Base-by-base conservation (phyloP, 352 stramenopile genomes). In the Phytophthora hibernalis region DNA sequence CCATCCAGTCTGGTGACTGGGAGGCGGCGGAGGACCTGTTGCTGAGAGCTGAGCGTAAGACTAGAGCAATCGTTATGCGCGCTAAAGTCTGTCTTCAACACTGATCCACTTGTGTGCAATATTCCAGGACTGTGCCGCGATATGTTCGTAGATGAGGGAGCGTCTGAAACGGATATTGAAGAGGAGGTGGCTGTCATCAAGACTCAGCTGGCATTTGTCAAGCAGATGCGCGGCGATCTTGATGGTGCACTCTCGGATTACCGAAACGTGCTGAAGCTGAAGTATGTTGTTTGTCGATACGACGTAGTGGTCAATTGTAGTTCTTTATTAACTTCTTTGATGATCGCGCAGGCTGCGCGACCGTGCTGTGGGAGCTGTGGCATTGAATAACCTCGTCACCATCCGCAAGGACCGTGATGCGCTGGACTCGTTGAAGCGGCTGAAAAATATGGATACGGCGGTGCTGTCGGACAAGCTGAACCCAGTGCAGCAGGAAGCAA, bases 391-490 rank as follows among this genome's bases (percentile, higher is more conserved):
- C 60, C 89, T 95, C 20, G 87, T 93, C 56, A 76, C 83, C 21
- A 91, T 95, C 52, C 85, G 86, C 48, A 84, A 82, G 47, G 83
- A 93, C 54, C 81, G 81, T 40, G 87, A 95, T 26, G 68, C 92
- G 7, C 74, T 95, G n/a, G 87, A 95, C 63, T 95, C 87, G 43
- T 74, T 93, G 42, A 95, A 95, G 81, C 82, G 85, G 0, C 69
- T 95, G 42, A 91, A 92, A 61, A 82, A 58, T 51, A 83, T 93
- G 43, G 81, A 90, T 53, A 50, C 72, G 12, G 70, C 74, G 7
- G 72, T 84, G 28, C 20, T 87, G 48, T 80, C 61, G 28, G 79
- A 90, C 54, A 95, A 94, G 59, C 75, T 93, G 18, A 83, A 50
- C 42, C 60, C 62, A 3, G 30, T 42, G 24, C 87, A 95, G 64